Evolutionary conservation across 2,329 filamentous ascomycete genomes (phyloP).

Genomic region (Cryphonectria japonica): DNA sequence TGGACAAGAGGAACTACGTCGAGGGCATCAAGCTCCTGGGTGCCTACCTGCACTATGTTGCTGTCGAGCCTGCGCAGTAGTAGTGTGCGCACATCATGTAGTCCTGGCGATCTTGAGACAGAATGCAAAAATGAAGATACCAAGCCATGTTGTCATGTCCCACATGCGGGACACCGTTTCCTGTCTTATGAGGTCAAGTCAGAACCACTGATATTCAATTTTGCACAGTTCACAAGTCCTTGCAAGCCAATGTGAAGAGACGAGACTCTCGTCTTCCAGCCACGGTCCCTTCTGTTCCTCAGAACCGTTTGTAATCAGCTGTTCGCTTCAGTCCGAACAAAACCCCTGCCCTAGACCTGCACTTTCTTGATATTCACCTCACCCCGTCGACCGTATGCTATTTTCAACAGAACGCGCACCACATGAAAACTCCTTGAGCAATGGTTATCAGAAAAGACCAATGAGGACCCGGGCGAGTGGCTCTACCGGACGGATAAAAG

Average conservation of each 20-base stretch:
- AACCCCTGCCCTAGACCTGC: no score
- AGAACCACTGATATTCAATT: background rate
- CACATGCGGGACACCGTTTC: no score
- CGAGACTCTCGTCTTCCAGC: background rate
- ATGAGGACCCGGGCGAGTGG: background rate
- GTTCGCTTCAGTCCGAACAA: background rate
- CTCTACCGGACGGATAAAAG: background rate
- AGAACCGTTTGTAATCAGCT: background rate
- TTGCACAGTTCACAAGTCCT: background rate
- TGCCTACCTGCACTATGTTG: conserved; percentile 94
- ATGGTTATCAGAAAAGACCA: background rate
- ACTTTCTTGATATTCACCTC: background rate
- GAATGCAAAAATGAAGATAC: background rate
- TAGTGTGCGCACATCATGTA: background rate
- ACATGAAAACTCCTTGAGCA: background rate
- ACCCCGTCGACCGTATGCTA: background rate
- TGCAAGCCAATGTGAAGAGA: background rate
- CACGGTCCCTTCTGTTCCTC: background rate
- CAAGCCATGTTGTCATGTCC: no score
- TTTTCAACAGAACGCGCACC: background rate
- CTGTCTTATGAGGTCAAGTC: background rate
- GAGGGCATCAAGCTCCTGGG: conserved; percentile 96
- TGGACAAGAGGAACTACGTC: conserved; percentile 97
- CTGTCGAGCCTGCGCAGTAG: conserved; percentile 71
- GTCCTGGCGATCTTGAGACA: background rate